Base-by-base conservation (phyloP, 768 basidiomycete species). In the Cystofilobasidium ferigula region DNA sequence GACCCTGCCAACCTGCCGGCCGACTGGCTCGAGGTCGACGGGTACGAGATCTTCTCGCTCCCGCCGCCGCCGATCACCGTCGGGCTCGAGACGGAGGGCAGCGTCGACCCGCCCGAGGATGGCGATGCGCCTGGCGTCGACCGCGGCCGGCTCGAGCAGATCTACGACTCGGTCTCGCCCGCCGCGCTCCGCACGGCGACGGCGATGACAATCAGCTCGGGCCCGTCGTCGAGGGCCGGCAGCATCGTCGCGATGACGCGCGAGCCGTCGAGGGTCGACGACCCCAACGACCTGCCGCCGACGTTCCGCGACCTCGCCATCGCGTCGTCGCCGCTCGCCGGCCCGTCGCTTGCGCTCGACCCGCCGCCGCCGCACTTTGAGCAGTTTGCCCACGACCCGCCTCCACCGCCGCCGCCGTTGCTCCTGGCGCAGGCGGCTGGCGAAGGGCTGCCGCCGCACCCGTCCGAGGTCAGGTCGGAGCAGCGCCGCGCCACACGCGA, bases 261-360 rank as follows among this genome's bases (percentile, higher is more conserved):
- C 7, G 57, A 28, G 2, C 35, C 6, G 14, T n/a, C 34, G 34
- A 36, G 65, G 18, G 60, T 61, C 8, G 65, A 67, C 60, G 65
- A 67, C 35, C 65, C 65, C 32, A 51, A 67, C 40, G 65, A 67
- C 36, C 59, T 67, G 3, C 65, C 65, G 13, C 65, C 65, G 10
- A 67, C 47, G 9, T 67, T 67, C 22, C 57, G 53, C 40, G 65
- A 60, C 30, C 20, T 64, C 18, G 48, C 57, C 5, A 6, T 58
- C 35, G 3, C 57, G 16, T 40, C 57, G 35, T 10, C 30, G 16
- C 1, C 51, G 7, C 28, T 32, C 28, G 26, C 28, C n/a, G n/a
- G n/a, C n/a, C n/a, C n/a, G n/a, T n/a, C n/a, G n/a, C n/a, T n/a
- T n/a, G n/a, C n/a, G 6, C 7, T 22, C 20, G 51, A 30, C 18